Evolutionary conservation across 179 eudicot species (phyloP), one percentile per base, ranked within the genome.

Genomic region (Nepenthes alata): DNA sequence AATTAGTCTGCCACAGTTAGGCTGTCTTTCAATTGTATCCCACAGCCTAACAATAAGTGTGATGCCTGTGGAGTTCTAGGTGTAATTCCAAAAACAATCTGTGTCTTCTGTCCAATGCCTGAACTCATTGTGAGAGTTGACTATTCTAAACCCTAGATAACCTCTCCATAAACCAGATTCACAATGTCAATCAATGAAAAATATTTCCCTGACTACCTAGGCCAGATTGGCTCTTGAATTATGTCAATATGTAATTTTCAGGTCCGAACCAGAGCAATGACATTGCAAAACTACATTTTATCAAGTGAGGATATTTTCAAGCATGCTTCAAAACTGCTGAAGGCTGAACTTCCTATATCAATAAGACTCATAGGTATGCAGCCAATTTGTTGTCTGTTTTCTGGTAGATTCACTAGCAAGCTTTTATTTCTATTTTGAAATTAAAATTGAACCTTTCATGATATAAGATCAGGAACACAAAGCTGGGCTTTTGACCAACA

Each of bases 281-380:
- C 98, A 37, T 76, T 91, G 77, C 81, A 75, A 49, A 86, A 68
- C 54, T 78, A 72, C 73, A 86, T 80, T 56, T 63, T 72, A 68
- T 84, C 96, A 60, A 75, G 73, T 66, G 85, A 84, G 75, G 98
- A 93, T 71, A 89, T 93, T 57, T 69, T 89, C 72, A 81, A 55
- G 77, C 85, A 93, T 75, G 93, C 93, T 37, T 81, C 74, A 64
- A 86, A 86, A 74, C 78, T 93, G 72, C 78, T 93, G 58, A 93
- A 86, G 82, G 96, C 88, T 65, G 98, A 93, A 81, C 84, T 93
- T 72, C 96, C 98, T 35, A 69, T 79, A 64, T 86, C 96, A 44
- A 53, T 89, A 51, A 80, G 98, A 63, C 83, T 93, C 12, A 93
- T 93, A 61, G 98, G 98, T 91, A 57, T 10, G 59, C 6, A 41